phyloP scores from a whole-genome alignment of 352 stramenopile genomes.

The Pythium oligandrum region DNA sequence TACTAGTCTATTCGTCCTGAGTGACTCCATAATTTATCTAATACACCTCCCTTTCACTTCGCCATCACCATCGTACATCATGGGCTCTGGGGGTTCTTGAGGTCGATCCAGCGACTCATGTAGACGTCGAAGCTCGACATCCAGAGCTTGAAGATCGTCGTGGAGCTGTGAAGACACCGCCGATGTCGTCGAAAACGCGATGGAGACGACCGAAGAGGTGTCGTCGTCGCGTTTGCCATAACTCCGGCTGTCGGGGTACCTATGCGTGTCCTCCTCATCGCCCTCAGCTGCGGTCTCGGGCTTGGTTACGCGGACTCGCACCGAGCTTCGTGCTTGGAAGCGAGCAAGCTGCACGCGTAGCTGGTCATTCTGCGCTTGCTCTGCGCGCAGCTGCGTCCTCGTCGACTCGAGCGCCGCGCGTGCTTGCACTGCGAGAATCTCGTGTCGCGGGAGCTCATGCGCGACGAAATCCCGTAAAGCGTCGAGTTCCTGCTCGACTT shows the following conservation, averaged over 20 bases:
- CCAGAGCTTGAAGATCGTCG: constrained; percentile 16
- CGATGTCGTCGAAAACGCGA: constrained; percentile 14
- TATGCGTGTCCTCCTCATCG: too few species aligned
- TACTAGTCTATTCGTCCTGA: too few species aligned
- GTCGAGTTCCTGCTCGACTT: constrained; percentile 5
- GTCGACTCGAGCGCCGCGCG: constrained; percentile 14
- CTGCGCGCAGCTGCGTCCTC: constrained; percentile 15
- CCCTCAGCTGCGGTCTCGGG: too few species aligned
- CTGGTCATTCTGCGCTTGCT: constrained; percentile 18
- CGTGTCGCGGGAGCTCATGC: constrained; percentile 12
- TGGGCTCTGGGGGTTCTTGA: neutral
- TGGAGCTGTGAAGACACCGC: constrained; percentile 14
- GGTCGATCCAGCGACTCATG: constrained; percentile 16
- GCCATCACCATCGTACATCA: too few species aligned
- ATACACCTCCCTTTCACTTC: too few species aligned
- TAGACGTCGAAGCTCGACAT: constrained; percentile 13
- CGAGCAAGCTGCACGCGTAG: constrained; percentile 12
- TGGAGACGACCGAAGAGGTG: constrained; percentile 13
- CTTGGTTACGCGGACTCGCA: neutral
- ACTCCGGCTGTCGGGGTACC: too few species aligned
- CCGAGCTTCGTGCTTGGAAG: constrained; percentile 14
- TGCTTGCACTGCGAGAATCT: constrained; percentile 14
- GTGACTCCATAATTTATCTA: too few species aligned
- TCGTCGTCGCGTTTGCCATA: constrained; percentile 3
- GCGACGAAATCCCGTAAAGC: constrained; percentile 11